These are phyloP conservation scores for Alternaria metachromatica DNA, from an alignment of 2,329 filamentous ascomycete genomes.

Conservation along the genomic window DNA sequence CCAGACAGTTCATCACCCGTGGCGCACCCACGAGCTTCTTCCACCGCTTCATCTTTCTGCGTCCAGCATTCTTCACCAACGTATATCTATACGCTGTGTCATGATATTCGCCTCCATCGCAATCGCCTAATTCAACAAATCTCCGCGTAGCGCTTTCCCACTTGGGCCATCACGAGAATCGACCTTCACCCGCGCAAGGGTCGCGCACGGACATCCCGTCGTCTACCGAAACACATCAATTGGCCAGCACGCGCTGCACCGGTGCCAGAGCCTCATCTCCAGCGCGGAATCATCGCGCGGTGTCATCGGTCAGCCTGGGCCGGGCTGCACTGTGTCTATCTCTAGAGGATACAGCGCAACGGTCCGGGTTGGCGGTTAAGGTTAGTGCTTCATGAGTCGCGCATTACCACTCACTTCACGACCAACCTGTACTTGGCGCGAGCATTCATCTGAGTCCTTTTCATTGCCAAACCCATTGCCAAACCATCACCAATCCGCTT, in stretches of 20 bases:
- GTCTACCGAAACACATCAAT: slow-evolving; percentile 39
- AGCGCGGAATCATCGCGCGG: slow-evolving; percentile 25
- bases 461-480: background rate
- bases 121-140: slow-evolving; percentile 41
- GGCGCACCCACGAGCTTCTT: slow-evolving; percentile 26
- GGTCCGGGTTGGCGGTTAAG: slow-evolving; percentile 40
- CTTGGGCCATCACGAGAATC: slow-evolving; percentile 40
- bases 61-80: slow-evolving; percentile 7
- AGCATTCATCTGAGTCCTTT: background rate
- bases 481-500: too few species aligned
- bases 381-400: slow-evolving; percentile 26
- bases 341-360: slow-evolving; percentile 41
- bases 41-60: slow-evolving; percentile 27
- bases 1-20: slow-evolving; percentile 27
- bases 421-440: background rate
- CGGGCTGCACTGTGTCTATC: slow-evolving; percentile 43
- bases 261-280: slow-evolving; percentile 37
- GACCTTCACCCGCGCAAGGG: slow-evolving; percentile 38
- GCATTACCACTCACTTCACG: background rate
- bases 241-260: slow-evolving; percentile 36
- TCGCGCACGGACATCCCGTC: slow-evolving; percentile 32
- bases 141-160: slow-evolving; percentile 36
- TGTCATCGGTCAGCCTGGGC: slow-evolving; percentile 41
- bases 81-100: slow-evolving; percentile 25
- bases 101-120: slow-evolving; percentile 24